Percentiles rank a stretch among this genome's conserved stretches.
These are phyloP conservation scores for Tympanopsis confertula DNA, from an alignment of 2,329 filamentous ascomycete genomes.

Conservation along the genomic window DNA sequence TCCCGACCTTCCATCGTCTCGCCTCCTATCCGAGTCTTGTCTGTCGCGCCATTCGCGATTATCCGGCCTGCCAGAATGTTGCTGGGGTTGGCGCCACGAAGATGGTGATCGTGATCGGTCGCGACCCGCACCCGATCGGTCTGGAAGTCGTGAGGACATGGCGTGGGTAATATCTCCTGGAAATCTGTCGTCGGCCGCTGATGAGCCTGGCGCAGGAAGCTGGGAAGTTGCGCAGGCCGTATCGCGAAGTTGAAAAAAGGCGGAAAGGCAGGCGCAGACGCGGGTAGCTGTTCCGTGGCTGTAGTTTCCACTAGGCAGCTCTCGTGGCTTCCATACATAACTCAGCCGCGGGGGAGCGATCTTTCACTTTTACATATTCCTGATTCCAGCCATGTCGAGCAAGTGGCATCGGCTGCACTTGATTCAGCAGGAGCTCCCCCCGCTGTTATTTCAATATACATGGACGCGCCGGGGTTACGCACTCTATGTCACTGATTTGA, in stretches of 20 bases:
- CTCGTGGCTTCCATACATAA: no score
- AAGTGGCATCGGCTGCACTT: not conserved
- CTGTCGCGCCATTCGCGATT: not conserved
- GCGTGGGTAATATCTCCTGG: not conserved
- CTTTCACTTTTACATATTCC: no score
- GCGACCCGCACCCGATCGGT: not conserved
- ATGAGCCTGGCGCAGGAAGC: not conserved
- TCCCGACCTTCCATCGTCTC: not conserved
- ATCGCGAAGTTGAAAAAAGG: not conserved
- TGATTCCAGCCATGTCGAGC: not conserved
- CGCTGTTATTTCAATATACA: not conserved
- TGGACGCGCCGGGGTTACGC: not conserved
- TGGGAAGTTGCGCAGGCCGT: not conserved
- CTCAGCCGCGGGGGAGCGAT: no score
- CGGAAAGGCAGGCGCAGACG: not conserved
- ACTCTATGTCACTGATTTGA: not conserved
- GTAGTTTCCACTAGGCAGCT: not conserved
- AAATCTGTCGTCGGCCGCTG: not conserved
- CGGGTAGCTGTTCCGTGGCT: not conserved
- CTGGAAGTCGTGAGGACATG: constrained; percentile 1
- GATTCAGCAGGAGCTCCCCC: not conserved
- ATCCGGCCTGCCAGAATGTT: not conserved
- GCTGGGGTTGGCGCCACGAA: not conserved
- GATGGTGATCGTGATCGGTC: not conserved
- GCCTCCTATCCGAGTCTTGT: no score